Base-by-base conservation (phyloP, 139 green algal species). In the Pseudopediastrum boryanum region DNA sequence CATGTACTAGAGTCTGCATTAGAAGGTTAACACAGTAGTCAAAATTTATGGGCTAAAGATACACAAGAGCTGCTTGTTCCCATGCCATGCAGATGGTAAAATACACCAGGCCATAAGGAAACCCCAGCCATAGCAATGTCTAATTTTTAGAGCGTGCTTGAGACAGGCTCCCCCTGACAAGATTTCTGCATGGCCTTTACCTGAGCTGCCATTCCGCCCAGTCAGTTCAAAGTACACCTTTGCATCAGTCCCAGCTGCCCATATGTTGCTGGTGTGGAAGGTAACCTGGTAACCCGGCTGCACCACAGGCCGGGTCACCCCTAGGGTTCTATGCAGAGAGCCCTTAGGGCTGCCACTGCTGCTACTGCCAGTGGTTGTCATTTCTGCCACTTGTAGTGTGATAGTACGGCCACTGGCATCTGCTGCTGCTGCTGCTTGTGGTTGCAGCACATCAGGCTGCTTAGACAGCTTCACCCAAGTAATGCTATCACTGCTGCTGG, bases 151-250 rank as follows among this genome's bases (percentile, higher is more conserved):
- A n/a, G n/a, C n/a, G n/a, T n/a, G n/a, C n/a, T n/a, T n/a, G n/a
- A n/a, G n/a, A n/a, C 54, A 25, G 54, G n/a, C 54, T 8, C 54
- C 10, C n/a, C 54, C 54, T 6, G 7, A 9, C n/a, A 25, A 25
- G 8, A 25, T 64, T 25, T 13, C 54, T 27, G 33, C 8, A 27
- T 64, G 33, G 7, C 7, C 54, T 75, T 66, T 66, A 76, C 88
- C 89, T 27, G 86, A 90, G 6, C 78, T 86, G 42, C 84, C 86
- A 36, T 87, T 73, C n/a, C 87, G 81, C 6, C 90, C 90, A n/a
- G 92, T 83, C 31, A 95, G 74, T 81, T 95, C 89, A 75, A 95
- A 92, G 63, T 85, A 92, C 2, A 95, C 88, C 38, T 81, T 82
- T 42, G 73, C 63, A 29, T 35, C 78, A 7, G 86, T 90, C 36